Evolutionary conservation across 768 basidiomycete genomes (phyloP).

Genomic region (Porpolomopsis calyptriformis): DNA sequence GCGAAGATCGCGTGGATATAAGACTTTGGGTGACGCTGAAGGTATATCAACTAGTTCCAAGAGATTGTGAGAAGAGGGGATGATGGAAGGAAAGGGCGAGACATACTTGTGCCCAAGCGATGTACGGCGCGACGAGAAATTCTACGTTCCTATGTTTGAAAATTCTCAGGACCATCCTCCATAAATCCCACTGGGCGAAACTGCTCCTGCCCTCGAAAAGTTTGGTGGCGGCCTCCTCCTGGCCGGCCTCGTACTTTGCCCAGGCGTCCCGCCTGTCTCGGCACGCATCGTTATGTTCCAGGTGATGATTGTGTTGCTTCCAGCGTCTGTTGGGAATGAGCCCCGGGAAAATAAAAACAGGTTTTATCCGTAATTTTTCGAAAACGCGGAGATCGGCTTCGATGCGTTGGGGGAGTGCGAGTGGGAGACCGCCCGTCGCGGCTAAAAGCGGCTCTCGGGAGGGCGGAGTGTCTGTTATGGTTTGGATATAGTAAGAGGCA

Average conservation of each 20-base stretch:
- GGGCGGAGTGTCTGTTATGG: slow-evolving; percentile 62
- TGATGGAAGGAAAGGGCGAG: slow-evolving; percentile 4
- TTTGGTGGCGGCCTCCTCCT: slow-evolving; percentile 80
- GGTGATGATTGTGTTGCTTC: slow-evolving; percentile 45
- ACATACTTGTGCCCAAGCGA: slow-evolving; percentile 89
- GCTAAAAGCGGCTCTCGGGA: slow-evolving; percentile 87
- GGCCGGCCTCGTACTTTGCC: slow-evolving; percentile 85
- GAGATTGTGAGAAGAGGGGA: slow-evolving; percentile 1
- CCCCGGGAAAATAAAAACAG: slow-evolving; percentile 96
- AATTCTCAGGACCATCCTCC: slow-evolving; percentile 84
- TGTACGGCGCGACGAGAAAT: slow-evolving; percentile 91
- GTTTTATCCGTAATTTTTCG: slow-evolving; percentile 89
- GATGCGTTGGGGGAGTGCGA: slow-evolving; percentile 78
- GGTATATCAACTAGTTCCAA: slow-evolving; percentile 70
- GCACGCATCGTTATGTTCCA: slow-evolving; percentile 56
- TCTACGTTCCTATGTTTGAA: slow-evolving; percentile 94
- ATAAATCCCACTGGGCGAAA: slow-evolving; percentile 81
- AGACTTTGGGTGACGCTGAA: slow-evolving; percentile 83
- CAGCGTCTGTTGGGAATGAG: slow-evolving; percentile 66
- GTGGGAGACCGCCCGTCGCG: slow-evolving; percentile 89
- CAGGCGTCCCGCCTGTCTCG: slow-evolving; percentile 78
- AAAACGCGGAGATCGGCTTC: slow-evolving; percentile 85
- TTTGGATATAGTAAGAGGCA: slow-evolving; percentile 80
- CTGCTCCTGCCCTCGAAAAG: slow-evolving; percentile 69
- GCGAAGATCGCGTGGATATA: slow-evolving; percentile 94